Conservation (phyloP, 306 rosid genomes). For the Cucumis melo region DNA sequence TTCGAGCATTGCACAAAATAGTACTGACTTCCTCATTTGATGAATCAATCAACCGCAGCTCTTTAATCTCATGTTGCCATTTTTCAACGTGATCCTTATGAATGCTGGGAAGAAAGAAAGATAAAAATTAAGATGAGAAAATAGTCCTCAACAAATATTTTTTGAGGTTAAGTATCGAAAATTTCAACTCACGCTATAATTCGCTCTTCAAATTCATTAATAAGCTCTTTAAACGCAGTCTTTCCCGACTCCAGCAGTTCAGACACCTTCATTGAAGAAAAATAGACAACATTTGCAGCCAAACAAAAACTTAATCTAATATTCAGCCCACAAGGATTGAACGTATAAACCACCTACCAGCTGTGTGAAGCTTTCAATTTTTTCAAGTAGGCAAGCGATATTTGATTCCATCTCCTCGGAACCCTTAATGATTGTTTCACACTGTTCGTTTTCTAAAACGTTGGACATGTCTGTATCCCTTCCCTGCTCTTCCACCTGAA, state of each 20-base stretch:
- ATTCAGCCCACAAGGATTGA: neutral
- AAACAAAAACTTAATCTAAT: neutral
- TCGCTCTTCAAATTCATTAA: conserved; percentile 60
- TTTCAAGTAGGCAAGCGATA: conserved; percentile 44
- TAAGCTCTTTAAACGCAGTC: conserved; percentile 45
- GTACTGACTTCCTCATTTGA: conserved; percentile 60
- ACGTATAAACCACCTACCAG: conserved; percentile 28
- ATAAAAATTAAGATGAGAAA: neutral
- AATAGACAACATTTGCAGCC: neutral
- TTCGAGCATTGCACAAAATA: conserved; percentile 54
- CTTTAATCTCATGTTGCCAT: conserved; percentile 77
- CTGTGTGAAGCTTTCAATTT: conserved; percentile 61
- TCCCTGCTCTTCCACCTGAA: conserved; percentile 24
- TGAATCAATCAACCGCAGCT: conserved; percentile 44
- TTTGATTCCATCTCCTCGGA: conserved; percentile 66
- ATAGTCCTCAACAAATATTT: neutral
- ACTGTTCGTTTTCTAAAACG: conserved; percentile 28
- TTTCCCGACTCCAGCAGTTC: conserved; percentile 72
- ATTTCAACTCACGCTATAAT: conserved; percentile 43
- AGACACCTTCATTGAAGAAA: conserved; percentile 38
- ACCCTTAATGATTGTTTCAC: conserved; percentile 20
- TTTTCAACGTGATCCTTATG: conserved; percentile 63
- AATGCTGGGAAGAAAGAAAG: conserved; percentile 27
- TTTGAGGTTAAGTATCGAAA: neutral
- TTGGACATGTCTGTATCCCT: conserved; percentile 29